Percentiles rank a stretch among this genome's conserved stretches.
Conservation (phyloP, 352 stramenopile species). For the Sclerospora graminicola region DNA sequence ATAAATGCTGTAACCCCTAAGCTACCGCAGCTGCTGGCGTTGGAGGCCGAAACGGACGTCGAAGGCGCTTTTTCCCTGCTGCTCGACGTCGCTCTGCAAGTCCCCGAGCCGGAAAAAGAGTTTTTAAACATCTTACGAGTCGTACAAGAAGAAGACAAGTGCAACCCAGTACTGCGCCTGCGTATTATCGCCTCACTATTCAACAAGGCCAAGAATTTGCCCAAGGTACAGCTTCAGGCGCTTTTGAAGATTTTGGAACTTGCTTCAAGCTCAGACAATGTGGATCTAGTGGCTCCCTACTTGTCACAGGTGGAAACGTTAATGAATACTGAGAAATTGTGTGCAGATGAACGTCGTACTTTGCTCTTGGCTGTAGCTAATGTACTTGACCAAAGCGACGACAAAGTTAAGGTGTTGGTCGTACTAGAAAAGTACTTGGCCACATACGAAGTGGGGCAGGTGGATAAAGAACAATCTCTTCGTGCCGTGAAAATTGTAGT, state of each 20-base stretch:
- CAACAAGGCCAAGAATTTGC: conserved; percentile 54
- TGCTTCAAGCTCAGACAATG: conserved; percentile 42
- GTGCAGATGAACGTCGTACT: conserved; percentile 34
- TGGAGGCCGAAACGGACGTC: conserved; percentile 68
- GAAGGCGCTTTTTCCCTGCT: conserved; percentile 65
- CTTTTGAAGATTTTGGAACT: conserved; percentile 52
- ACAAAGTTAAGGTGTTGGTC: conserved; percentile 45
- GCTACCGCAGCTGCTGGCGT: conserved; percentile 42
- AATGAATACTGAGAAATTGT: conserved; percentile 33
- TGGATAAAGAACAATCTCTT: conserved; percentile 56
- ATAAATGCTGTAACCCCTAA: conserved; percentile 39
- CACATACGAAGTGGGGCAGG: conserved; percentile 35
- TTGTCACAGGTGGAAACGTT: conserved; percentile 56
- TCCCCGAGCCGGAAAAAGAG: conserved; percentile 26
- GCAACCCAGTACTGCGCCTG: conserved; percentile 57
- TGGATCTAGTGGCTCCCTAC: conserved; percentile 57
- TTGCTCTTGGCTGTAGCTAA: conserved; percentile 67
- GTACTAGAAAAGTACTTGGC: conserved; percentile 71
- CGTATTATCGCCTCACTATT: conserved; percentile 64
- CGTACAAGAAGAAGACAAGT: conserved; percentile 34
- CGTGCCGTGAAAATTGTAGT: conserved; percentile 82
- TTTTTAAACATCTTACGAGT: conserved; percentile 35
- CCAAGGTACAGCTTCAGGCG: conserved; percentile 56
- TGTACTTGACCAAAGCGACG: conserved; percentile 46
- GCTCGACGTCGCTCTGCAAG: conserved; percentile 37